Evolutionary conservation across 441 rosid genomes (phyloP).

Genomic region (Eutrema salsugineum): DNA sequence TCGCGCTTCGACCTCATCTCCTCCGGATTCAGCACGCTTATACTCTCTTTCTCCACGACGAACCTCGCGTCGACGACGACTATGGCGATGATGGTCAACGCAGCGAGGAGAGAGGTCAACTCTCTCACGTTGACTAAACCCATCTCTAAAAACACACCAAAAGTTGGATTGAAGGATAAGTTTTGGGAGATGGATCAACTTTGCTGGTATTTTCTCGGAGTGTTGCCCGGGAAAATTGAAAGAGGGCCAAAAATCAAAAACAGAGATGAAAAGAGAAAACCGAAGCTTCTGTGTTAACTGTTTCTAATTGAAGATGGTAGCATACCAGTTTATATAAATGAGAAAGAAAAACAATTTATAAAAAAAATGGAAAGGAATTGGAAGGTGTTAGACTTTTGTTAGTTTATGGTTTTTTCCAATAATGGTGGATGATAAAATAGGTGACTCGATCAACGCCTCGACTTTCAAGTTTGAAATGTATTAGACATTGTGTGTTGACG

Average conservation of each 20-base stretch:
- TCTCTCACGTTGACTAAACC: constrained; percentile 16
- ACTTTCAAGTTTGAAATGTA: neutral
- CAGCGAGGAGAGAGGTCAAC: constrained; percentile 21
- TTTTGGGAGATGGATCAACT: neutral
- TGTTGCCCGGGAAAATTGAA: constrained; percentile 9
- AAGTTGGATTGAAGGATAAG: neutral
- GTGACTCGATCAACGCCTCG: constrained; percentile 15
- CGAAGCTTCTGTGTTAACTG: constrained; percentile 5
- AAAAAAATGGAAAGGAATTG: constrained; percentile 2
- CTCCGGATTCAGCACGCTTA: constrained; percentile 61
- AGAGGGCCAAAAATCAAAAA: neutral
- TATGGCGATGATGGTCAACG: constrained; percentile 20
- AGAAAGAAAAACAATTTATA: neutral
- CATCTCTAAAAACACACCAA: constrained; percentile 25
- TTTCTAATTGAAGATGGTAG: constrained; percentile 16
- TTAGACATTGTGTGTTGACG: neutral
- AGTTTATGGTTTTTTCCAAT: neutral
- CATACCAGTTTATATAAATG: constrained; percentile 7
- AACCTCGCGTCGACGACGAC: constrained; percentile 44
- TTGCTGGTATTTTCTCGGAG: neutral
- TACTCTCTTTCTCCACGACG: constrained; percentile 84
- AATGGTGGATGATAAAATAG: neutral
- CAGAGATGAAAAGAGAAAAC: constrained; percentile 7
- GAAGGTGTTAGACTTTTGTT: constrained; percentile 25
- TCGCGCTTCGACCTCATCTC: constrained; percentile 54